phyloP scores from a whole-genome alignment of 768 basidiomycete genomes.

The Leccinum barrowsii region DNA sequence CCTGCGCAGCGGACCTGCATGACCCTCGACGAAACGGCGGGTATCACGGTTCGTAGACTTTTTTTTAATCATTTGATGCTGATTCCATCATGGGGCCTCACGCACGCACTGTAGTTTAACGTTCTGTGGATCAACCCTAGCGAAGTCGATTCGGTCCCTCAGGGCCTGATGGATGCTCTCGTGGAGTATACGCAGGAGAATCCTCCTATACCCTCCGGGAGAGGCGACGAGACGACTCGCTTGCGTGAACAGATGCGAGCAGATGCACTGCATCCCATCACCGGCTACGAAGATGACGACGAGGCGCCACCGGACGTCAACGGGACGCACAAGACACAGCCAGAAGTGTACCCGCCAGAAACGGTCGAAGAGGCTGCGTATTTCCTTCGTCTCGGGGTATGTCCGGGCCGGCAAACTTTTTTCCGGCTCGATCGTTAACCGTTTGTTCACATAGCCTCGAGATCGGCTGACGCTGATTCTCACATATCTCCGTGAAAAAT shows the following conservation, averaged over 20 bases:
- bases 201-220: constrained; percentile 7
- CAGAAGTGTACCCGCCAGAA: constrained; percentile 46
- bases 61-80: constrained; percentile 4
- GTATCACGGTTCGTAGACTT: constrained; percentile 42
- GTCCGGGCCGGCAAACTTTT: constrained; percentile 15
- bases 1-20: constrained; percentile 73
- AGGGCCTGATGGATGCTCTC: constrained; percentile 58
- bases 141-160: constrained; percentile 62
- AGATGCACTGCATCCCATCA: constrained; percentile 60
- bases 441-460: constrained; percentile 48
- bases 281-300: constrained; percentile 32
- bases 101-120: constrained; percentile 57
- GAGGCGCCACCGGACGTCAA: constrained; percentile 23
- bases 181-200: constrained; percentile 34
- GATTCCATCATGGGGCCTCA: neutral
- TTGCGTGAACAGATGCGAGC: constrained; percentile 71
- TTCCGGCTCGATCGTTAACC: constrained; percentile 10
- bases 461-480: constrained; percentile 68
- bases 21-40: constrained; percentile 71
- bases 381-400: constrained; percentile 64
- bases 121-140: constrained; percentile 74
- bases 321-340: constrained; percentile 19
- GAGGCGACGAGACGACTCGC: constrained; percentile 36
- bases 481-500: constrained; percentile 65
- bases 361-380: constrained; percentile 62